These are phyloP conservation scores for Podila minutissima DNA, from an alignment of 192 early-diverging fungal species.

Conservation along the genomic window DNA sequence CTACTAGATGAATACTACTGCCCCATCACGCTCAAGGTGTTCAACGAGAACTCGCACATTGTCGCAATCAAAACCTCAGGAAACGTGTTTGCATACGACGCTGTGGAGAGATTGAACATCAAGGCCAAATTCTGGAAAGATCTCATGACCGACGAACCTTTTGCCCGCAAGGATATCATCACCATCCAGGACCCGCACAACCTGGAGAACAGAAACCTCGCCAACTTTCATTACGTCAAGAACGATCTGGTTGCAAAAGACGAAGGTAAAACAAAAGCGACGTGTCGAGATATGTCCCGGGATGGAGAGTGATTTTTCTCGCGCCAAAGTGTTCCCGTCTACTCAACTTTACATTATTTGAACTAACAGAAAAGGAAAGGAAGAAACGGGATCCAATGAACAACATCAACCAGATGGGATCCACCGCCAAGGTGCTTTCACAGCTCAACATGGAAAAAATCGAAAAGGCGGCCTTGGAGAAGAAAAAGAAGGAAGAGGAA, in stretches of 20 bases:
- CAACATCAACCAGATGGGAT: conserved; percentile 68
- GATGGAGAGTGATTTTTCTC: too few species aligned
- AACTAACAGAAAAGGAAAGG: conserved; percentile 43
- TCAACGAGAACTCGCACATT: conserved; percentile 86
- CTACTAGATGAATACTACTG: conserved; percentile 80
- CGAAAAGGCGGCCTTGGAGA: conserved; percentile 40
- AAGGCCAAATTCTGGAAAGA: conserved; percentile 89
- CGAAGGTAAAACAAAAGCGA: conserved; percentile 34
- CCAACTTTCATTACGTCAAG: conserved; percentile 80
- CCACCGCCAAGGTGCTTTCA: conserved; percentile 40
- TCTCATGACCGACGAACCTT: conserved; percentile 87
- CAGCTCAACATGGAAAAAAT: conserved; percentile 45
- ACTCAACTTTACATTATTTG: neutral
- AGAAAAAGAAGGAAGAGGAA: conserved; percentile 20
- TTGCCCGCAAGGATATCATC: conserved; percentile 88
- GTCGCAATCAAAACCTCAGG: conserved; percentile 86
- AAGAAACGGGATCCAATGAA: conserved; percentile 62
- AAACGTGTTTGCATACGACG: conserved; percentile 89
- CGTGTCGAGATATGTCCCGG: too few species aligned
- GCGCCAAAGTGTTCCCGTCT: neutral
- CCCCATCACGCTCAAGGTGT: conserved; percentile 91
- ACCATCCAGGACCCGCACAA: conserved; percentile 92
- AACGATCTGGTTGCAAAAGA: conserved; percentile 71
- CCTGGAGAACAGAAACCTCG: conserved; percentile 69
- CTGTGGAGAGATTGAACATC: conserved; percentile 87